Percentiles rank a stretch among this genome's conserved stretches.
Evolutionary conservation across 2,329 filamentous ascomycete genomes (phyloP).

Genomic region (Biscogniauxia sp.): DNA sequence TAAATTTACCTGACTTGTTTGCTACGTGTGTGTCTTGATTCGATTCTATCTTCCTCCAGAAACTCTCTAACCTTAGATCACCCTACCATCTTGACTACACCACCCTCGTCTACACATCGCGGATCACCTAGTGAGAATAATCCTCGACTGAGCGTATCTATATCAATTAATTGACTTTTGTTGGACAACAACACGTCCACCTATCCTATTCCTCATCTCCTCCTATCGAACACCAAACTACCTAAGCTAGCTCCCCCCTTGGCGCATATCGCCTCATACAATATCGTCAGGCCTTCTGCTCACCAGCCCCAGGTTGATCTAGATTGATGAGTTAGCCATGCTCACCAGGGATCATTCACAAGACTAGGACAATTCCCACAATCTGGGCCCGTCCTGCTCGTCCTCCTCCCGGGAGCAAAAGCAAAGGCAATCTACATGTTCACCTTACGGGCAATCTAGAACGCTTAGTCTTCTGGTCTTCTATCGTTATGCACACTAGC

Average conservation of each 20-base stretch:
- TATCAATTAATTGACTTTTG: not conserved
- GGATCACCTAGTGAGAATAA: not conserved
- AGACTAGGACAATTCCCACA: not conserved
- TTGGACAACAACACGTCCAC: not conserved
- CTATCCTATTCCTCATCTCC: no score
- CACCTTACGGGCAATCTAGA: constrained; percentile 8
- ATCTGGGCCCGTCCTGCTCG: constrained; percentile 9
- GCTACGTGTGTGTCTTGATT: not conserved
- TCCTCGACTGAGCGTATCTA: not conserved
- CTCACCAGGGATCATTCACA: not conserved
- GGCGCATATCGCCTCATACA: not conserved
- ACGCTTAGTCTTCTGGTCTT: constrained; percentile 8
- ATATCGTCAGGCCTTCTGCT: not conserved
- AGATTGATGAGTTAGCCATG: not conserved
- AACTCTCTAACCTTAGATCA: not conserved
- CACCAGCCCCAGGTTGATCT: not conserved
- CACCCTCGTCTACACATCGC: not conserved
- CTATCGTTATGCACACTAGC: constrained; percentile 14
- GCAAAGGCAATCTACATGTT: constrained; percentile 15
- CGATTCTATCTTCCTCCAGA: not conserved
- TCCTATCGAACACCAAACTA: no score
- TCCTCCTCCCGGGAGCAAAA: constrained; percentile 9
- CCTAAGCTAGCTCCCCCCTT: not conserved
- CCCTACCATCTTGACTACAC: not conserved
- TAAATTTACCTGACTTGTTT: not conserved